phyloP scores from a whole-genome alignment of 2,329 filamentous ascomycete species.

The Aspergillus pseudonomiae region DNA sequence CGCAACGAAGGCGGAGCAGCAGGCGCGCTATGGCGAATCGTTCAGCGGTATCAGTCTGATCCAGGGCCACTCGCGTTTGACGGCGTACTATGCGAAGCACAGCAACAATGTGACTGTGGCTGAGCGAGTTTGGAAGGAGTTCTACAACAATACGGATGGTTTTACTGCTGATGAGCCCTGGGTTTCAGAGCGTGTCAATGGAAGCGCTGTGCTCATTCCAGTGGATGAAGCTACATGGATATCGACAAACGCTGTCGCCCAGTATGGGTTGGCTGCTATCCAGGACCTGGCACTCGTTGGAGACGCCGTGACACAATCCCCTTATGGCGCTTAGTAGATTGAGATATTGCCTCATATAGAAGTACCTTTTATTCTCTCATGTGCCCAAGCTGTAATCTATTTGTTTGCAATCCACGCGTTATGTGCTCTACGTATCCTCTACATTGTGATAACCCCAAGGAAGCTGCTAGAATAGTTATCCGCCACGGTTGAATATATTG shows the following conservation, averaged over 20 bases:
- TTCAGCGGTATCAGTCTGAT: slow-evolving; percentile 54
- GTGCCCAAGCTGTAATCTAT: too few species aligned
- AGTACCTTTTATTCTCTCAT: too few species aligned
- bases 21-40: slow-evolving; percentile 53
- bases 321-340: neutral
- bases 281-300: slow-evolving; percentile 49
- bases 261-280: slow-evolving; percentile 62
- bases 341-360: neutral
- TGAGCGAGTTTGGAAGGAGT: slow-evolving; percentile 58
- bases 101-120: slow-evolving; percentile 53
- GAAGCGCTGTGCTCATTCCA: slow-evolving; percentile 49
- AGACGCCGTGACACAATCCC: neutral
- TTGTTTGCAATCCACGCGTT: too few species aligned
- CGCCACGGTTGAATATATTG: neutral
- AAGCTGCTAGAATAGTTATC: too few species aligned
- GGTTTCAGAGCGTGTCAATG: slow-evolving; percentile 35
- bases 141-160: slow-evolving; percentile 34
- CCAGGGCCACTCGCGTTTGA: slow-evolving; percentile 62
- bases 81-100: slow-evolving; percentile 56
- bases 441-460: too few species aligned
- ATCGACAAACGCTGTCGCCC: slow-evolving; percentile 59
- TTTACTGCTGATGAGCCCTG: slow-evolving; percentile 18
- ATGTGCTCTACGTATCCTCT: too few species aligned
- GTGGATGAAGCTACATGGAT: slow-evolving; percentile 62
- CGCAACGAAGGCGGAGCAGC: slow-evolving; percentile 54